Evolutionary conservation across 305 asterid species (phyloP), one percentile per base, ranked within the genome.

Genomic region (Lippia alba): DNA sequence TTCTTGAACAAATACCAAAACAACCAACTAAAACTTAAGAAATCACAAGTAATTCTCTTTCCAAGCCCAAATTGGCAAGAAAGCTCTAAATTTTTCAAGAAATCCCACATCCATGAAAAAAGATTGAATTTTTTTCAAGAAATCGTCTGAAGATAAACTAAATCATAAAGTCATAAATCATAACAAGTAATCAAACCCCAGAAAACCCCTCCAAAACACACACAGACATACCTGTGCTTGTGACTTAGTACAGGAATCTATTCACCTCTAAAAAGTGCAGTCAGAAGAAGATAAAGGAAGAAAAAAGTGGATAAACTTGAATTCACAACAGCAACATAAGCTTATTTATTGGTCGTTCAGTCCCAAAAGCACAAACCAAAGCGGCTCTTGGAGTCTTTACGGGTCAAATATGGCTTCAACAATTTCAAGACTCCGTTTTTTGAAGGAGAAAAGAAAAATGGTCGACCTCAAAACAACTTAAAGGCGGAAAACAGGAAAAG

Each of bases 311-410:
- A 65, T 74, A 74, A 51, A 77, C 79, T 64, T 71, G 61, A 56
- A 75, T 32, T n/a, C 16, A 41, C 34, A 10, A 45, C 15, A 33
- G 32, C 33, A 16, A 7, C n/a, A 70, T n/a, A 17, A 70, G 61
- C 63, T 9, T 44, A 71, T 46, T 59, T 33, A 56, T 32, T 46
- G 66, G 44, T 45, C 62, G 50, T 56, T 45, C 55, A 17, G 67
- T n/a, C n/a, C n/a, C n/a, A n/a, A n/a, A n/a, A n/a, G n/a, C n/a
- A n/a, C n/a, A n/a, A n/a, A n/a, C n/a, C 16, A 39, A 68, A 20
- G 70, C 36, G 82, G 82, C 82, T 63, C 72, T 77, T 80, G 68
- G 73, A 30, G 72, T 55, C 33, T 12, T 11, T 54, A 72, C 41
- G 75, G 75, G 81, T 75, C 83, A 69, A 51, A 6, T 14, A 49